A percentile compares a stretch with the other conserved stretches of the same genome.
These are phyloP conservation scores for Dendryphion nanum DNA, from an alignment of 2,329 filamentous ascomycete species.

Conservation along the genomic window DNA sequence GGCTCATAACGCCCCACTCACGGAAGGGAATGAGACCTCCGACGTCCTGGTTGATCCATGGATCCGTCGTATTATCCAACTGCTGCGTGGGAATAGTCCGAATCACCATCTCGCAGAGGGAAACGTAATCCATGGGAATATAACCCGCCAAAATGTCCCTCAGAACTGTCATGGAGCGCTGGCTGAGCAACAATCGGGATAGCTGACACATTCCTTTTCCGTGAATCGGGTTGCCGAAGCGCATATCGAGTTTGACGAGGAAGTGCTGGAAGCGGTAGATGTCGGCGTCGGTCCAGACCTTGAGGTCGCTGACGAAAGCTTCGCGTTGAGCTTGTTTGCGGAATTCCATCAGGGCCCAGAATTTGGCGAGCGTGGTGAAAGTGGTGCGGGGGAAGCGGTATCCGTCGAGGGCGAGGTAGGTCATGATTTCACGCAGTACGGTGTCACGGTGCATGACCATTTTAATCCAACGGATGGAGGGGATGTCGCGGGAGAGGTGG, in stretches of 20 bases:
- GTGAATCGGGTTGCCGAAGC: slow-evolving; percentile 62
- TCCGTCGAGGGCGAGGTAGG: slow-evolving; percentile 62
- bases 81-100: slow-evolving; percentile 19
- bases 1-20: slow-evolving; percentile 33
- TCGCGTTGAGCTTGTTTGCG: slow-evolving; percentile 57
- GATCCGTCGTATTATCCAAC: slow-evolving; percentile 15
- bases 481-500: slow-evolving; percentile 46
- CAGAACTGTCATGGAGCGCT: slow-evolving; percentile 56
- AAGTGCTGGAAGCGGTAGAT: slow-evolving; percentile 64
- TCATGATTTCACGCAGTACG: slow-evolving; percentile 56
- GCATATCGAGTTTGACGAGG: slow-evolving; percentile 70
- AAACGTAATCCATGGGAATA: slow-evolving; percentile 44
- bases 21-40: slow-evolving; percentile 22
- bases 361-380: slow-evolving; percentile 53
- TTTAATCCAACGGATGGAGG: slow-evolving; percentile 65
- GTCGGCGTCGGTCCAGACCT: slow-evolving; percentile 59
- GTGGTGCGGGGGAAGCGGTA: slow-evolving; percentile 47
- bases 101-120: slow-evolving; percentile 11
- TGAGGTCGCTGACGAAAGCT: slow-evolving; percentile 52
- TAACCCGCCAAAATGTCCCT: slow-evolving; percentile 61
- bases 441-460: slow-evolving; percentile 54
- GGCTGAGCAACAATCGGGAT: slow-evolving; percentile 47
- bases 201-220: slow-evolving; percentile 47
- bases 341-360: slow-evolving; percentile 73
- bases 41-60: slow-evolving; percentile 22